Base-by-base conservation (phyloP, 2,329 filamentous ascomycete genomes). In the Hymenoscyphus salicellus region DNA sequence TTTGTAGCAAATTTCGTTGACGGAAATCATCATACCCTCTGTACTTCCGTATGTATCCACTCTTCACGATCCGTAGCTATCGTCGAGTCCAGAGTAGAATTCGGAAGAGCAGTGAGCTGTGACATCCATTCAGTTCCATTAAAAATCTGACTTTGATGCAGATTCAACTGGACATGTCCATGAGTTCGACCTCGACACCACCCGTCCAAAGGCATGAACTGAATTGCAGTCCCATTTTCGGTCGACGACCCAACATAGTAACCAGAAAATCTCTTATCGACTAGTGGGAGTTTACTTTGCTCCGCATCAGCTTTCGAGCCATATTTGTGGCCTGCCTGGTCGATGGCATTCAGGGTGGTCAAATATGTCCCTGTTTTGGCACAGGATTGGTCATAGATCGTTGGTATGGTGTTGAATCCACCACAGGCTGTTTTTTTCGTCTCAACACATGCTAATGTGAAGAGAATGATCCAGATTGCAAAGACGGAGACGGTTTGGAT, bases 371-470 rank as follows among this genome's bases (percentile, higher is more conserved):
- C 46, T 3, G n/a, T 52, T 28, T 3, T 38, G 36, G 46, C 2
- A 17, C 46, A 52, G 26, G 46, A 28, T 14, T 2, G 8, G 8
- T 52, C 20, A 52, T 52, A 23, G 2, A 11, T 11, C 46, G 20
- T 11, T 28, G 46, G 46, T 11, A 52, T 10, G 26, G 26, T 28
- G n/a, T 10, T 33, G 30, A 33, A 56, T 5, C 14, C 26, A 14
- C 59, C 59, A 23, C 59, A 61, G 3, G 59, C 28, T n/a, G 41
- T 11, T n/a, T 55, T 61, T n/a, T 26, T 17, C 8, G 59, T 61
- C 36, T 61, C 59, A 5, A 61, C 7, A 14, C 23, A 26, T 4
- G 59, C 59, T n/a, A 61, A 20, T 3, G 52, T 43, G 14, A 61
- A n/a, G 16, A 33, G 32, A 52, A 23, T 43, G 4, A 55, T 11